These are phyloP conservation scores for Penicillium dipodomyicola DNA, from an alignment of 495 filamentous ascomycete genomes.

Conservation along the genomic window DNA sequence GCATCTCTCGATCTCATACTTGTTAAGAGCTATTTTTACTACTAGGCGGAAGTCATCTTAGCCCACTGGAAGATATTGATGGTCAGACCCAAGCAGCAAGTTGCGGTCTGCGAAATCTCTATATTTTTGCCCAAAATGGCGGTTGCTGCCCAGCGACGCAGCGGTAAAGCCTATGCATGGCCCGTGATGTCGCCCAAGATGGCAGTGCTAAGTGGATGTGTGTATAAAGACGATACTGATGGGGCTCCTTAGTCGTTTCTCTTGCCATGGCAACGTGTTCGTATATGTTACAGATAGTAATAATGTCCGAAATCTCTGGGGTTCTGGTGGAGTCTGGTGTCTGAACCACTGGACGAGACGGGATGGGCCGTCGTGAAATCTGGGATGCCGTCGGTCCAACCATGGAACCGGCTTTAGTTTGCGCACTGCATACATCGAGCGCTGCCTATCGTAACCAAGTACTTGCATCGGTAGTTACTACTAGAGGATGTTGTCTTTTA, in stretches of 20 bases:
- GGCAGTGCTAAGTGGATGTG: slow-evolving; percentile 13
- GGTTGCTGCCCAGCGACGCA: slow-evolving; percentile 44
- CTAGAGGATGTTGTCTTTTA: not conserved
- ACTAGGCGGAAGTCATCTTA: slow-evolving; percentile 7
- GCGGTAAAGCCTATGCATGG: slow-evolving; percentile 42
- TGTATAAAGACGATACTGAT: slow-evolving; percentile 18
- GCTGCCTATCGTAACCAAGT: slow-evolving; percentile 1
- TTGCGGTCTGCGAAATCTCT: slow-evolving; percentile 41
- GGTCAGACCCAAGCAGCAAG: slow-evolving; percentile 19
- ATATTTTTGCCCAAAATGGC: slow-evolving; percentile 24
- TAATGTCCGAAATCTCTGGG: slow-evolving; percentile 12
- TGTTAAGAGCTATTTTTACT: slow-evolving; percentile 11
- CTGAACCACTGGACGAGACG: slow-evolving; percentile 33
- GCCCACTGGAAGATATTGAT: slow-evolving; percentile 1
- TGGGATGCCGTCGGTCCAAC: slow-evolving; percentile 21
- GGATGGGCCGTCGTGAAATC: slow-evolving; percentile 23
- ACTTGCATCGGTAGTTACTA: not conserved
- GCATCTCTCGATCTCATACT: not conserved
- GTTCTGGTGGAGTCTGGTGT: slow-evolving; percentile 29
- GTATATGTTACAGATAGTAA: slow-evolving; percentile 11
- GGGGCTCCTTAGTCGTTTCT: slow-evolving; percentile 9
- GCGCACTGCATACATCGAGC: slow-evolving; percentile 10
- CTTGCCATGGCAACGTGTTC: slow-evolving; percentile 33
- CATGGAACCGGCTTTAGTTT: slow-evolving; percentile 21
- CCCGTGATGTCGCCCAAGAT: slow-evolving; percentile 38